These are phyloP conservation scores for Entophlyctis luteolus DNA, from an alignment of 192 early-diverging fungal species.

Conservation along the genomic window DNA sequence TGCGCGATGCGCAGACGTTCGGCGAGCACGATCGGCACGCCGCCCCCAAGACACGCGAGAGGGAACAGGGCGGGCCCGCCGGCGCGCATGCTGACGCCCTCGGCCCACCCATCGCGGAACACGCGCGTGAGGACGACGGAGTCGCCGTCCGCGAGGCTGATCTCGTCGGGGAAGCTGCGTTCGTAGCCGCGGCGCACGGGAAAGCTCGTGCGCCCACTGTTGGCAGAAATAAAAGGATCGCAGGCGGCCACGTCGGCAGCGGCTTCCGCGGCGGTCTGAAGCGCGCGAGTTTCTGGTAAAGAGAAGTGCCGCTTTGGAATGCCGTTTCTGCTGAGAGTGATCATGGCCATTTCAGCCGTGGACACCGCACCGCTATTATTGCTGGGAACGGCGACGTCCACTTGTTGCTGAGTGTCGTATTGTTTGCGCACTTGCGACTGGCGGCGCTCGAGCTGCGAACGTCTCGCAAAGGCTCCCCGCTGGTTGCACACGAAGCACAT, in stretches of 20 bases:
- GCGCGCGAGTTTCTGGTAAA: conserved; percentile 18
- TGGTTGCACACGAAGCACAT: conserved; percentile 23
- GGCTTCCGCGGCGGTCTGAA: conserved; percentile 8
- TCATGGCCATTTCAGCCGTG: conserved; percentile 17
- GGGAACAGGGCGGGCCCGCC: conserved; percentile 44
- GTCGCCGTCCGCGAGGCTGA: conserved; percentile 36
- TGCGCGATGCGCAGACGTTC: conserved; percentile 17
- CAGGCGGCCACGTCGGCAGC: conserved; percentile 10
- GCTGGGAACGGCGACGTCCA: not conserved
- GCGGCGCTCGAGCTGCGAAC: not conserved
- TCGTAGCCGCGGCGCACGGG: conserved; percentile 31
- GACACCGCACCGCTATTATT: not conserved
- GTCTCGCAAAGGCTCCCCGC: conserved; percentile 9
- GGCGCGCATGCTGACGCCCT: conserved; percentile 34
- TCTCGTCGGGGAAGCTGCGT: conserved; percentile 31
- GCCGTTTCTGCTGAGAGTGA: conserved; percentile 16
- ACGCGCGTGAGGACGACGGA: conserved; percentile 30
- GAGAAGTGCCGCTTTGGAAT: conserved; percentile 24
- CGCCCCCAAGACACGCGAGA: conserved; percentile 36
- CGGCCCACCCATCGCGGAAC: conserved; percentile 40
- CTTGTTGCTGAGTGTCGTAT: not conserved
- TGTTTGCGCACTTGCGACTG: not conserved
- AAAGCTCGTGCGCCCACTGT: conserved; percentile 32
- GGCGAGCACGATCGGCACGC: conserved; percentile 36
- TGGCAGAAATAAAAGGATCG: conserved; percentile 29